Conservation (phyloP, 345 rosid genomes). For the Kandelia obovata region DNA sequence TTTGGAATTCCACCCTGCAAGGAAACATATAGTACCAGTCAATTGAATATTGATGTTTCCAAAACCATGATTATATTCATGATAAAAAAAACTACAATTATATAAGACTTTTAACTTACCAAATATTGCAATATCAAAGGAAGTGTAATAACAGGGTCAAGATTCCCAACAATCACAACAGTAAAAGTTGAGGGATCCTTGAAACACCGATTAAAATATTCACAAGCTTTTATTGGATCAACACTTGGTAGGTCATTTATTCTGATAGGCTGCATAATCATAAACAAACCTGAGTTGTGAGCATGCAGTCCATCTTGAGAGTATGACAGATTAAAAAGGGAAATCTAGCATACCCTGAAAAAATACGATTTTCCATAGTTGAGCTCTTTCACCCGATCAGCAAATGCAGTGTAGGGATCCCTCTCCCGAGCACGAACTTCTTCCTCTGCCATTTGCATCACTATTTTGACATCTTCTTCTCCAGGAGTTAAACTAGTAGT, state of each 20-base stretch:
- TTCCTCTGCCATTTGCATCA: conserved; percentile 92
- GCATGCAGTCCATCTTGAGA: conserved; percentile 5
- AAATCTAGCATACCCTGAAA: conserved; percentile 58
- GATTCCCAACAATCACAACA: conserved; percentile 83
- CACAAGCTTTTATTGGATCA: conserved; percentile 83
- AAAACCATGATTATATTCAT: background rate
- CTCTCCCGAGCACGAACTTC: conserved; percentile 84
- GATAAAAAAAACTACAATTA: background rate
- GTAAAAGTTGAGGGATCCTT: conserved; percentile 93
- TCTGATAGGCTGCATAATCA: conserved; percentile 65
- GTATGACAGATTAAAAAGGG: conserved; percentile 6
- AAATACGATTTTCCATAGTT: conserved; percentile 87
- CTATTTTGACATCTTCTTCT: conserved; percentile 85
- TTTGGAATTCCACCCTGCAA: conserved; percentile 75
- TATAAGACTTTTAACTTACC: conserved; percentile 44
- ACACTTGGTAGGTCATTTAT: conserved; percentile 67
- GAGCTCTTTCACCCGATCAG: conserved; percentile 79
- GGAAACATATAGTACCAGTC: conserved; percentile 12
- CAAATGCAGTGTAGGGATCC: conserved; percentile 83
- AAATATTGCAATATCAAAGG: conserved; percentile 81
- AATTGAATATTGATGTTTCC: background rate
- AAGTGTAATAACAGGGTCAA: conserved; percentile 57
- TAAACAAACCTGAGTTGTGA: conserved; percentile 10
- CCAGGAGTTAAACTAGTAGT: conserved; percentile 68
- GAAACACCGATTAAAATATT: conserved; percentile 79